A percentile compares a stretch with the other conserved stretches of the same genome.
These are phyloP conservation scores for Fraxinus latifolia DNA, from an alignment of 305 asterid species.

Conservation along the genomic window DNA sequence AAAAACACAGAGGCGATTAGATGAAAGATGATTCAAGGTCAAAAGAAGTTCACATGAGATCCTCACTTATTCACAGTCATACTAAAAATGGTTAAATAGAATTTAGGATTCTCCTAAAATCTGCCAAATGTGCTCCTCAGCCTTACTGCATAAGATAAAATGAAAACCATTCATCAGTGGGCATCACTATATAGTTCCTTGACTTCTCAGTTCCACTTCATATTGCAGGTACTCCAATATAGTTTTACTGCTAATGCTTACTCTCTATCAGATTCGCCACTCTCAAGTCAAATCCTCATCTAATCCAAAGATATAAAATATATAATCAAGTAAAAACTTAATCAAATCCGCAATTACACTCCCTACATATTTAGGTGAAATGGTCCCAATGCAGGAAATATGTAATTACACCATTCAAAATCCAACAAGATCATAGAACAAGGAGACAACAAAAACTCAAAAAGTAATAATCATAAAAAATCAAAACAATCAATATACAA, in stretches of 20 bases:
- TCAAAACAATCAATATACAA: neutral
- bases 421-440: constrained; percentile 19
- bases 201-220: neutral
- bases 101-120: neutral
- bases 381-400: neutral
- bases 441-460: constrained; percentile 9
- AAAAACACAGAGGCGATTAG: neutral
- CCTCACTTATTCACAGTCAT: neutral
- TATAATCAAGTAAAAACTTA: neutral
- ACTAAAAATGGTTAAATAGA: neutral
- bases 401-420: neutral
- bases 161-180: neutral
- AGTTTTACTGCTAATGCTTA: neutral
- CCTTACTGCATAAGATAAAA: neutral
- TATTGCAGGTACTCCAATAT: neutral
- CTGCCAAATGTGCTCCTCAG: neutral
- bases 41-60: neutral
- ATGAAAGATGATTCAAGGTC: neutral
- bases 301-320: neutral
- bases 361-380: neutral
- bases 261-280: neutral
- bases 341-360: neutral
- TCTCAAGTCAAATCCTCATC: neutral
- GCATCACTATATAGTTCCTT: neutral
- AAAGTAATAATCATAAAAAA: neutral